Base-by-base conservation (phyloP, 805 yeast genomes). In the Candida lessepsii region DNA sequence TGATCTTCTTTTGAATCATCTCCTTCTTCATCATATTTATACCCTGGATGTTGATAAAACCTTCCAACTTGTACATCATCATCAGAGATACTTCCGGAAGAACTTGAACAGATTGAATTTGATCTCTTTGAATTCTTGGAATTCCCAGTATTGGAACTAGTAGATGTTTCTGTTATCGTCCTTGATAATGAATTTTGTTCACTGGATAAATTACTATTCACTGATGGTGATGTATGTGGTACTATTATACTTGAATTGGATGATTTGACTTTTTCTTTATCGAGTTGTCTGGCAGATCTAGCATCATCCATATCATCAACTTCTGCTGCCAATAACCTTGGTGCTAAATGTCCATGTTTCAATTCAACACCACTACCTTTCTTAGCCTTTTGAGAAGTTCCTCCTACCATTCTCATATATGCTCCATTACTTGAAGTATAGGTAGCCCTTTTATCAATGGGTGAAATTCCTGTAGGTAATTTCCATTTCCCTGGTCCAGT, bases 261-360 rank as follows among this genome's bases (percentile, higher is more conserved):
- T 9, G 41, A 37, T 30, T 30, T 21, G 6, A 15, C 19, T 15
- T 36, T 24, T 9, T 13, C 21, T 11, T 23, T 32, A n/a, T 32
- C 27, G 6, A 28, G 19, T 28, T 28, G 30, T 10, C 23, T 31
- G 3, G 17, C 11, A 8, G 33, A 44, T 31, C 43, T 34, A 14
- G 32, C 31, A 34, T 53, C 56, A 38, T 79, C 86, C 24, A 70
- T 76, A 40, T 83, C 87, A 46, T 82, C 90, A 26, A 84, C 81
- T 56, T 84, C 93, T 17, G 83, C 76, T 2, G 90, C 91, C 44
- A 85, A 65, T 60, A 84, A 68, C 33, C 87, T 71, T 18, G 84
- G 85, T 39, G 78, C 73, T 42, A 77, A 65, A 53, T 69, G 78
- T 5, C 84, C 83, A 54, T 80, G 84, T 52, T 78, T 80, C 54